A percentile compares a stretch with the other conserved stretches of the same genome.
phyloP scores from a whole-genome alignment of 257 asterid genomes.

The Ilex aquifolium region DNA sequence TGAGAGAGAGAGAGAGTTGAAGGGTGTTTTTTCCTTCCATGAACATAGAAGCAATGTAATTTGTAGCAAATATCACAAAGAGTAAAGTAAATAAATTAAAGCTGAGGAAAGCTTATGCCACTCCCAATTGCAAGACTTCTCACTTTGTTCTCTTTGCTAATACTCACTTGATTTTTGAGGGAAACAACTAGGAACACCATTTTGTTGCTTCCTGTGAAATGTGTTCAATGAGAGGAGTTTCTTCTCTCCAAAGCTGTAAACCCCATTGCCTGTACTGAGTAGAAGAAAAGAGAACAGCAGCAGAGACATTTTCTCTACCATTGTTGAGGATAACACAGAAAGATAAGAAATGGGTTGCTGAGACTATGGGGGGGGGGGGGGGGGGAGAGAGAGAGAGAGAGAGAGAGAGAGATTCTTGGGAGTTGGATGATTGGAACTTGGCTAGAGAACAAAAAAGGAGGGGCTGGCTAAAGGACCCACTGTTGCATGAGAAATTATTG shows the following conservation, averaged over 20 bases:
- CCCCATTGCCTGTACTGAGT: constrained; percentile 13
- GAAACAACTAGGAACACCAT: constrained; percentile 16
- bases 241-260: constrained; percentile 29
- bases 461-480: constrained; percentile 74
- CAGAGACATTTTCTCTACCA: neutral
- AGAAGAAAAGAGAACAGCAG: constrained; percentile 15
- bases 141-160: too few relatives aligned
- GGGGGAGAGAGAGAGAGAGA: constrained; percentile 2
- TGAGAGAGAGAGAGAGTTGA: neutral
- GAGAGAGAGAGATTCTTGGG: constrained; percentile 43
- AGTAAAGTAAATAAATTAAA: too few relatives aligned
- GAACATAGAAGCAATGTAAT: too few relatives aligned
- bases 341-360: neutral
- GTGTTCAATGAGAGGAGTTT: constrained; percentile 39
- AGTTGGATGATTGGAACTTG: constrained; percentile 38
- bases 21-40: neutral
- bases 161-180: constrained; percentile 62
- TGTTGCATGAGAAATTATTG: constrained; percentile 92
- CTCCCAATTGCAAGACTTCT: neutral
- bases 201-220: constrained; percentile 19
- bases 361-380: constrained; percentile 3
- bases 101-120: neutral
- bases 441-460: constrained; percentile 59
- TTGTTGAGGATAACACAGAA: neutral
- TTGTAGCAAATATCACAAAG: neutral